Evolutionary conservation across 163 green algal species (phyloP).

Genomic region (Chlorella variabilis): DNA sequence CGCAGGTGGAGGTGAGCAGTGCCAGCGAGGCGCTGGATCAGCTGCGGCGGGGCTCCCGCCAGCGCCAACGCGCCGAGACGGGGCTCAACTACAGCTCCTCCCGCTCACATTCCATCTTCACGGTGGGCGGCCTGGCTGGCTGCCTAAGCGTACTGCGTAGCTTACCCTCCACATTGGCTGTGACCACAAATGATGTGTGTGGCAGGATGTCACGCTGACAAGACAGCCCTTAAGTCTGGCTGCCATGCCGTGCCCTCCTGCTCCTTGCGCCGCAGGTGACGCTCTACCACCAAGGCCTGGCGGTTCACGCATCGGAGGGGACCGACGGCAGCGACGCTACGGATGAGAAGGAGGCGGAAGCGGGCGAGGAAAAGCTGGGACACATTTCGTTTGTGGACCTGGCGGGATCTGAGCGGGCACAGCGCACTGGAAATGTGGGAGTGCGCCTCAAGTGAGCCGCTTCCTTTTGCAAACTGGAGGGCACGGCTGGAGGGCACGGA

Average conservation of each 20-base stretch:
- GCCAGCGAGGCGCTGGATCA: constrained; percentile 60
- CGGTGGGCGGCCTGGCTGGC: constrained; percentile 41
- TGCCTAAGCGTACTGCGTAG: neutral
- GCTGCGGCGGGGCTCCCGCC: constrained; percentile 54
- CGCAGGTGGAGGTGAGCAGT: constrained; percentile 56
- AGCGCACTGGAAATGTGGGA: constrained; percentile 77
- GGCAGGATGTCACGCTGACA: neutral
- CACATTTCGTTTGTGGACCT: constrained; percentile 83
- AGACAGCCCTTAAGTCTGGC: too few species aligned
- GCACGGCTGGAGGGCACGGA: too few species aligned
- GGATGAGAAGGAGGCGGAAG: neutral
- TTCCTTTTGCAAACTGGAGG: too few species aligned
- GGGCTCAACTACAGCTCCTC: constrained; percentile 77
- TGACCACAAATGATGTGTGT: too few species aligned
- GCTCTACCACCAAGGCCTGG: constrained; percentile 26
- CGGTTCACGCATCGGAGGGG: neutral
- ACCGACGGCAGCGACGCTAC: neutral
- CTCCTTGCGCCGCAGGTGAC: constrained; percentile 9
- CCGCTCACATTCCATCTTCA: constrained; percentile 84
- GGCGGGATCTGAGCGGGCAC: constrained; percentile 77
- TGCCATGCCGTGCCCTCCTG: neutral
- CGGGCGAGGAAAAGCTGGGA: constrained; percentile 39
- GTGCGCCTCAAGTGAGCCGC: constrained; percentile 67
- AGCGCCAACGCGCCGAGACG: constrained; percentile 69
- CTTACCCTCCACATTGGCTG: neutral